phyloP scores from a whole-genome alignment of 1,139 yeast species.

The Diutina sp. region DNA sequence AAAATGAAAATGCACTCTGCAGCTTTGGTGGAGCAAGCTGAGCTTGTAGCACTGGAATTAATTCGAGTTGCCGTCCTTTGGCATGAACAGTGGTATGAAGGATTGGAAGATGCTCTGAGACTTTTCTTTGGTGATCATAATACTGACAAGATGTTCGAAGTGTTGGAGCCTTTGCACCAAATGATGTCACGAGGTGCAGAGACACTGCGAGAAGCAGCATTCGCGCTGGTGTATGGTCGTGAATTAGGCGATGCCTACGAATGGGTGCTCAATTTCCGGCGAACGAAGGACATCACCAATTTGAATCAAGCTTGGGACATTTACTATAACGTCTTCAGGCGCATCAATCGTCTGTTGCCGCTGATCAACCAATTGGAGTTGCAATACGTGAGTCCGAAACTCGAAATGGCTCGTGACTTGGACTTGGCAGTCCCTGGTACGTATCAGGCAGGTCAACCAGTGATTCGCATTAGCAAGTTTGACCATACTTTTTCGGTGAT shows the following conservation, averaged over 20 bases:
- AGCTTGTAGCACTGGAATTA: conserved; percentile 83
- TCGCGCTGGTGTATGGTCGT: conserved; percentile 86
- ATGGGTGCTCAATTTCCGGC: conserved; percentile 79
- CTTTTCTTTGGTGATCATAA: conserved; percentile 90
- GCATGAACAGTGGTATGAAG: conserved; percentile 99
- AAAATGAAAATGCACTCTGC: conserved; percentile 88
- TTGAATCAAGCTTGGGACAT: conserved; percentile 97
- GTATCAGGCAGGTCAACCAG: conserved; percentile 73
- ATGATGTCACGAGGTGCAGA: conserved; percentile 81
- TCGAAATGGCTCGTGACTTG: conserved; percentile 65
- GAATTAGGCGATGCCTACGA: conserved; percentile 89
- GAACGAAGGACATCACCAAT: conserved; percentile 77
- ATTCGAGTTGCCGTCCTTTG: conserved; percentile 92
- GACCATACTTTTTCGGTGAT: conserved; percentile 84
- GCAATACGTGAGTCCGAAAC: conserved; percentile 86
- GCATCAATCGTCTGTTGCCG: conserved; percentile 81
- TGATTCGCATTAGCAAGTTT: conserved; percentile 58
- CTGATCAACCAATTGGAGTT: conserved; percentile 77
- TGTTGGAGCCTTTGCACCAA: conserved; percentile 79
- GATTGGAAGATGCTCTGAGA: conserved; percentile 91
- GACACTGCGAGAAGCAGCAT: conserved; percentile 85
- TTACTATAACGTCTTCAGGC: conserved; percentile 83
- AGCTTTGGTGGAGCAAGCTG: conserved; percentile 79
- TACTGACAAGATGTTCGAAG: conserved; percentile 87
- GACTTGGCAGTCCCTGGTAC: conserved; percentile 94